Percentiles rank a stretch among this genome's conserved stretches.
Evolutionary conservation across 805 yeast genomes (phyloP).

Genomic region (Lachancea nothofagi): DNA sequence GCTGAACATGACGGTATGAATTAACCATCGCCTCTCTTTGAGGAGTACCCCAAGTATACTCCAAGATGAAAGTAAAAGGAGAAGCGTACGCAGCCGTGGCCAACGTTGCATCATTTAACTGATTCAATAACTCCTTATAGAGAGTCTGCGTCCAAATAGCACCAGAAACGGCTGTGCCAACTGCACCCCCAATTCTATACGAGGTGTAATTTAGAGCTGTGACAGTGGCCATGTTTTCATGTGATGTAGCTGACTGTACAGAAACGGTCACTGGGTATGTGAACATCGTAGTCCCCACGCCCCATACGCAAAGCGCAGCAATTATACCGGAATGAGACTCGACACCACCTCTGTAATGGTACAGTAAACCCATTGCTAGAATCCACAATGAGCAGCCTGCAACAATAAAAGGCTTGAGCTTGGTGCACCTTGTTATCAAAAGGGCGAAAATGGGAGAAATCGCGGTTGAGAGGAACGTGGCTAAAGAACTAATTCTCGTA

Average conservation of each 20-base stretch:
- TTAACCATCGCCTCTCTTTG: conserved; percentile 51
- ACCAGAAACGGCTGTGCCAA: conserved; percentile 62
- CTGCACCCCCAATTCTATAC: conserved; percentile 59
- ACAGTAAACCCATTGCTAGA: conserved; percentile 47
- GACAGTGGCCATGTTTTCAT: conserved; percentile 63
- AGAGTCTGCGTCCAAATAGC: conserved; percentile 66
- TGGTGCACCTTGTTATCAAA: conserved; percentile 42
- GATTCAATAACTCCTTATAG: conserved; percentile 38
- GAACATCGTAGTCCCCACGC: conserved; percentile 57
- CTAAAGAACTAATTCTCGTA: conserved; percentile 54
- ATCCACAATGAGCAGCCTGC: conserved; percentile 56
- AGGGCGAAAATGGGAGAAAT: conserved; percentile 55
- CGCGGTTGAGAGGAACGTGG: conserved; percentile 59
- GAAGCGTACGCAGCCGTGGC: conserved; percentile 45
- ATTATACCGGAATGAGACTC: conserved; percentile 51
- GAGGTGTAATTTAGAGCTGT: conserved; percentile 53
- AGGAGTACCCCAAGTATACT: conserved; percentile 57
- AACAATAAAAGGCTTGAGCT: conserved; percentile 54
- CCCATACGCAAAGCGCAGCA: conserved; percentile 45
- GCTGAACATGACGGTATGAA: conserved; percentile 57
- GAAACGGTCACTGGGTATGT: conserved; percentile 60
- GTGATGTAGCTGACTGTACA: conserved; percentile 53
- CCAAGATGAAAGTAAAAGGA: conserved; percentile 46
- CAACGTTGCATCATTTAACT: conserved; percentile 35
- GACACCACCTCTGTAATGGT: conserved; percentile 49